Base-by-base conservation (phyloP, 1,284 basidiomycete genomes). In the Hemileia vastatrix region DNA sequence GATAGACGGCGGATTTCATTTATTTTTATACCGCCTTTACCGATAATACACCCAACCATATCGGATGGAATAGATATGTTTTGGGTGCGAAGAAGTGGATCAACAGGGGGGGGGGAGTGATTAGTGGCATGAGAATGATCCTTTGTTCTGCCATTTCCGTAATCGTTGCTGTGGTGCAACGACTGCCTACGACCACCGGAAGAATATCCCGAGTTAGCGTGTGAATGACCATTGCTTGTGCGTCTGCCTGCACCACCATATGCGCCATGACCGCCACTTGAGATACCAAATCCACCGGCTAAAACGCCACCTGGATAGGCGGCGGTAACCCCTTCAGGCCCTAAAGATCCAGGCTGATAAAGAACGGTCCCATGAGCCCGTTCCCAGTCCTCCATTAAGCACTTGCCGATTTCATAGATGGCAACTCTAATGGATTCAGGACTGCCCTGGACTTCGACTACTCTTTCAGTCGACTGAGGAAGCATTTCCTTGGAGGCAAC, bases 31-130 rank as follows among this genome's bases (percentile, higher is more conserved):
- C 94, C 94, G 73, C 88, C 91, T 69, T 92, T 90, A 66, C 94
- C 94, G 72, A 81, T 81, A 67, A 72, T 77, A 69, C 77, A 78
- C 53, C 92, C 92, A 68, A 97, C 94, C 94, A 98, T 98, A 80
- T 96, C 92, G 68, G 87, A 88, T 55, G 94, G 94, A 72, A 98
- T 98, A 68, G 93, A 94, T 72, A 98, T 98, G 79, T 95, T 96
- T 79, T 98, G 94, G 11, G 94, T 97, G 69, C 93, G 88, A 67
- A 96, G 81, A 78, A 93, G 93, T 60, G 79, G 78, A 68, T 80
- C 80, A 54, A 74, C 68, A 23, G 70, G 68, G 60, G 67, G 76
- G 45, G 72, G 65, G 82, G 66, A 77, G 77, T 82, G 76, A 75
- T 78, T 71, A 72, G 83, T 68, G 63, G 79, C 77, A 59, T 83